A percentile compares a stretch with the other conserved stretches of the same genome.
Conservation (phyloP, 2,329 filamentous ascomycete genomes). For the Pestalotiopsis sp. region DNA sequence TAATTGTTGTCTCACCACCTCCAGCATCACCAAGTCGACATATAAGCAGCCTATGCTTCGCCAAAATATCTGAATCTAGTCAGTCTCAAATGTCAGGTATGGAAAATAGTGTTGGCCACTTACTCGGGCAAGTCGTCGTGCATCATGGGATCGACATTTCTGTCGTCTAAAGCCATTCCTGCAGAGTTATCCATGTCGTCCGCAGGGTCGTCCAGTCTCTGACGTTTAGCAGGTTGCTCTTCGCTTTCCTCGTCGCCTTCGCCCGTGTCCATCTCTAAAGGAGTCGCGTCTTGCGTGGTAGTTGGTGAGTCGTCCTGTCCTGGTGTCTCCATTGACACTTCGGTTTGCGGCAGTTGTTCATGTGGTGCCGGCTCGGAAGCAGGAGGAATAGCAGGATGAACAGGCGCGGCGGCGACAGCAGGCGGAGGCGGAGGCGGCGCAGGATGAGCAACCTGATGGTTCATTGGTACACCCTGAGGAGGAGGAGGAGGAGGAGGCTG, state of each 20-base stretch:
- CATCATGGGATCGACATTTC: conserved; percentile 24
- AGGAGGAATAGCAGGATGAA: not conserved
- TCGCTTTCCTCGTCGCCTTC: conserved; percentile 22
- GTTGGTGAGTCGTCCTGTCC: not conserved
- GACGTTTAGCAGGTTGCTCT: conserved; percentile 33
- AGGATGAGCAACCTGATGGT: conserved; percentile 7
- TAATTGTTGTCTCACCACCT: not conserved
- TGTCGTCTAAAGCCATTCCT: conserved; percentile 30
- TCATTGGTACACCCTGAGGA: not conserved
- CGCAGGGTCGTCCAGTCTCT: conserved; percentile 27
- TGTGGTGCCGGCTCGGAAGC: not conserved
- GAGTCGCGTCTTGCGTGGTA: conserved; percentile 19
- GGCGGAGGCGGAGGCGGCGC: not conserved
- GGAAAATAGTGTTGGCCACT: conserved; percentile 9
- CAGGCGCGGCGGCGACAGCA: not conserved
- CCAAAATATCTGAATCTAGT: conserved; percentile 8
- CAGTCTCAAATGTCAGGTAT: not conserved
- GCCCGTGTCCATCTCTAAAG: conserved; percentile 21
- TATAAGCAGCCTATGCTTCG: conserved; percentile 1
- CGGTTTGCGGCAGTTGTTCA: not conserved
- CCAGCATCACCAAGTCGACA: not conserved
- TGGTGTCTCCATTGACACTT: not conserved
- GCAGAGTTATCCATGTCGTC: conserved; percentile 27
- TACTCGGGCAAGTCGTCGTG: conserved; percentile 30
- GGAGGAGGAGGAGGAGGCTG: not conserved